Conservation (phyloP, 257 asterid species). For the Misopates orontium region DNA sequence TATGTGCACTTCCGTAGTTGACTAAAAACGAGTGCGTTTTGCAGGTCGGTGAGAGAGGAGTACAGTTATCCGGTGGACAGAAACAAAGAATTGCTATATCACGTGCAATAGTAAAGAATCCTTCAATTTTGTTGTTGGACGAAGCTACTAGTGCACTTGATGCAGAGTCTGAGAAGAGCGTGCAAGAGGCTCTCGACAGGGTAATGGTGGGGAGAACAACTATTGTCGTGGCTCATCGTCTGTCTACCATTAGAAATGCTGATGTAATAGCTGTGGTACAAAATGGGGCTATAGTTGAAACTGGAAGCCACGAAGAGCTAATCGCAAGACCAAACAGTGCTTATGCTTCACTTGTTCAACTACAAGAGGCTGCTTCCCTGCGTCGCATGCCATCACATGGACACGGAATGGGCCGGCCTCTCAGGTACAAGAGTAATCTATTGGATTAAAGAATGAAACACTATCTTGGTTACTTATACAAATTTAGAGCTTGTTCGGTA, state of each 20-base stretch:
- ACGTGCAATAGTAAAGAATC: conserved; percentile 89
- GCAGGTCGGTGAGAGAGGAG: conserved; percentile 99
- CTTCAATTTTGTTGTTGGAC: conserved; percentile 80
- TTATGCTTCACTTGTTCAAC: conserved; percentile 81
- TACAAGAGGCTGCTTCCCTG: conserved; percentile 74
- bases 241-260: conserved; percentile 87
- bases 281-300: conserved; percentile 73
- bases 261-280: conserved; percentile 87
- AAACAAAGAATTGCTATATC: conserved; percentile 92
- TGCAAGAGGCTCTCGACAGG: conserved; percentile 96
- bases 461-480: too few relatives aligned
- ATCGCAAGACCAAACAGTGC: conserved; percentile 74
- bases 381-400: conserved; percentile 71
- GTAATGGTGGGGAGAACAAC: conserved; percentile 96
- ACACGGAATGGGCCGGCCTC: conserved; percentile 56
- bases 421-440: conserved; percentile 40
- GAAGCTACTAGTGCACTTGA: conserved; percentile 99
- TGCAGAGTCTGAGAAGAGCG: conserved; percentile 92
- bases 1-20: too few relatives aligned
- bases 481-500: too few relatives aligned
- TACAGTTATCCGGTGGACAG: conserved; percentile 97
- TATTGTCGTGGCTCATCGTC: conserved; percentile 85
- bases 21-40: background rate
- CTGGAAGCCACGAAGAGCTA: conserved; percentile 91
- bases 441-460: too few relatives aligned